Base-by-base conservation (phyloP, 768 basidiomycete genomes). In the Favolaschia claudopus region DNA sequence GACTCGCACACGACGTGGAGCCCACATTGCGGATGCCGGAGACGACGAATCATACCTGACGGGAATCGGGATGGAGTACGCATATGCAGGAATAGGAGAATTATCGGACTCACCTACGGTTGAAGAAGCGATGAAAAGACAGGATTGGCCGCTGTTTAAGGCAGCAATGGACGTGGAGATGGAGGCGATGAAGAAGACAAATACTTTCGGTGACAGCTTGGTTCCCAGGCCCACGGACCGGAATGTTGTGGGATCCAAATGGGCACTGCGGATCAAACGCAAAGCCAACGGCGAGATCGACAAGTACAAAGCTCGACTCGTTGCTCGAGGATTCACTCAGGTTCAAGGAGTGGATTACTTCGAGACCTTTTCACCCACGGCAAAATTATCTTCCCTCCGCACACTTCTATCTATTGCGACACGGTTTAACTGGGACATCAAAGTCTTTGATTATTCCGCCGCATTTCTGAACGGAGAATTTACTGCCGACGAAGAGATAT, bases 211-310 rank as follows among this genome's bases (percentile, higher is more conserved):
- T 1, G 33, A 71, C 61, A 53, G 61, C 24, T 62, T 66, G 7
- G 67, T 68, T 2, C 31, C 34, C 14, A 48, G 61, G n/a, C 74
- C 72, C 1, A 19, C 15, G 2, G 64, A 58, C 42, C 49, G 61
- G 4, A 68, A 65, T 13, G 47, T 64, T 0, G 66, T 76, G 31
- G 67, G 66, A 10, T 65, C 53, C 13, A 51, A 55, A 39, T 74
- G 72, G 72, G 72, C 72, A 4, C 68, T 68, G 27, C 60, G 62
- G 20, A 62, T 72, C 49, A 82, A 81, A 60, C 63, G 66, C 40
- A 70, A 79, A 49, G 59, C 64, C 4, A 44, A 72, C 29, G 79
- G 76, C 27, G 61, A 58, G 0, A 69, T 79, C 24, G 49, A 59
- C 17, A 56, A 67, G 1, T 70, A 71, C 67, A 77, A 79, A 55